Base-by-base conservation (phyloP, 1,284 basidiomycete species). In the Rugiboletus extremiorientalis region DNA sequence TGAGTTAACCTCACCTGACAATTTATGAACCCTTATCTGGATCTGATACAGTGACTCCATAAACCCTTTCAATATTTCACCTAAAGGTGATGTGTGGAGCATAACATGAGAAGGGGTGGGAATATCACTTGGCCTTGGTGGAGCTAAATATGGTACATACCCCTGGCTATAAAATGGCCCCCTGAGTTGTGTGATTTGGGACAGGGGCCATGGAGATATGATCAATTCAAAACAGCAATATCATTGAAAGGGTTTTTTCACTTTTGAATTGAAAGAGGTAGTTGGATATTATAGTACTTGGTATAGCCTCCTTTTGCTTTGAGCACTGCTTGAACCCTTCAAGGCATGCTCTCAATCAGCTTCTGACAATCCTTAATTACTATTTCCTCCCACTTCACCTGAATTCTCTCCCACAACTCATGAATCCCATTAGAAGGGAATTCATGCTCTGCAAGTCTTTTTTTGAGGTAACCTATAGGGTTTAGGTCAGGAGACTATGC, bases 1-100 rank as follows among this genome's bases (percentile, higher is more conserved):
- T n/a, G n/a, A n/a, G n/a, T n/a, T n/a, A n/a, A n/a, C n/a, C n/a
- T n/a, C n/a, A n/a, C n/a, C n/a, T n/a, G n/a, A n/a, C n/a, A n/a
- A n/a, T n/a, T n/a, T n/a, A n/a, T n/a, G n/a, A n/a, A n/a, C n/a
- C n/a, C n/a, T n/a, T n/a, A n/a, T n/a, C n/a, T n/a, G n/a, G n/a
- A n/a, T n/a, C n/a, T n/a, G n/a, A n/a, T 7, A 85, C 14, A 31
- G 31, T 31, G 14, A 31, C 31, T 31, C 14, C 31, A 33, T 11
- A 33, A 33, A 33, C 31, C 6, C 10, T 33, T 33, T 33, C 31
- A 33, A 33, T 33, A 33, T 33, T 33, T 33, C 11, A 33, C 31
- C 10, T 15, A 3, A 33, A 33, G 10, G 31, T 15, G 15, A 15
- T 33, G 31, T 33, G 31, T 33, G 31, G 15, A 33, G 31, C 15